Base-by-base conservation (phyloP, 1,284 basidiomycete genomes). In the Ganoderma sinense region DNA sequence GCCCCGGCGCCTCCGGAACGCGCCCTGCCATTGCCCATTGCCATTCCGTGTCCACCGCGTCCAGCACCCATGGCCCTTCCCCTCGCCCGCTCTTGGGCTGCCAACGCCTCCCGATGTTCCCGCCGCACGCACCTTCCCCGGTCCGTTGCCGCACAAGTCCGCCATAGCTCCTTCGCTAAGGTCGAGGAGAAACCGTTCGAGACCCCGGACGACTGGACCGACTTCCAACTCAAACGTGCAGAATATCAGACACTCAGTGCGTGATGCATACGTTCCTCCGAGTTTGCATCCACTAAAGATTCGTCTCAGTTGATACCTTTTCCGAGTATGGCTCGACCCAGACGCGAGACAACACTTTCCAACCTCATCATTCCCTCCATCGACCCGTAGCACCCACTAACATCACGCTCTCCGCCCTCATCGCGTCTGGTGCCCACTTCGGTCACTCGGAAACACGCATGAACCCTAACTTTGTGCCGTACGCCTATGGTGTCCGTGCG, bases 371-470 rank as follows among this genome's bases (percentile, higher is more conserved):
- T 74, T 79, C 86, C 43, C 86, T 96, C 33, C 89, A 91, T 75
- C 87, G 88, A 73, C 92, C 95, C 18, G 80, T 87, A 8, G 79
- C 84, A 29, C 86, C 91, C 10, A 82, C 88, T 61, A 84, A 94
- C 71, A 85, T 92, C 69, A 96, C 96, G 1, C 85, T 97, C 59
- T 97, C 96, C 11, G 93, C 97, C 59, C 91, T 99, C 69, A 85
- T 99, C 55, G 97, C 98, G 0, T 87, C 97, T 8, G 96, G 96
- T 40, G 97, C 98, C 14, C 97, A 99, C 78, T 90, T 99, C 58
- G 98, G 98, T 4, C 97, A 99, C 80, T 87, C 92, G 33, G 88
- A 89, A 62, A 87, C 91, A 2, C 89, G 94, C 72, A 92, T 97
- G 85, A 92, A 95, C 80, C 92, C 94, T 23, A 91, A 96, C 74